These are phyloP conservation scores for Schoenoplectus tabernaemontani DNA, from an alignment of 202 grass and related monocot genomes.

Conservation along the genomic window DNA sequence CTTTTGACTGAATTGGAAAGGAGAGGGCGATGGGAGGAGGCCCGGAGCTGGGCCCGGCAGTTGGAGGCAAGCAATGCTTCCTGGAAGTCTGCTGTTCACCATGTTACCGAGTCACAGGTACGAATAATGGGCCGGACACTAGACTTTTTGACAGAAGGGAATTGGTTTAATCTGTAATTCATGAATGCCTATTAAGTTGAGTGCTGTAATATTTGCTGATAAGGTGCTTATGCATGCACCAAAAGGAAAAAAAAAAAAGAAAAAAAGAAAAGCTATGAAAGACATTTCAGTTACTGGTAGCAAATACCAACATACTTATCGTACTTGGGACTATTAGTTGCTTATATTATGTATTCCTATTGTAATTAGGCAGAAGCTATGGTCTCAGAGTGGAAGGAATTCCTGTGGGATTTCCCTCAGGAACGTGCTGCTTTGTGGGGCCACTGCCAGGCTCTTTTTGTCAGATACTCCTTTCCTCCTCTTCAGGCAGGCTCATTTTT, in stretches of 20 bases:
- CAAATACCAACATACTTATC: not conserved
- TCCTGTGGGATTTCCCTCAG: slow-evolving; percentile 95
- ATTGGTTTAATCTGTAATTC: not conserved
- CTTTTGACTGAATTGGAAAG: slow-evolving; percentile 74
- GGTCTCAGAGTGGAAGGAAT: slow-evolving; percentile 98
- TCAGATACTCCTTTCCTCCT: slow-evolving; percentile 73
- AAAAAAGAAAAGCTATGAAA: not conserved
- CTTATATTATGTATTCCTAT: not conserved
- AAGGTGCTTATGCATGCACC: not conserved
- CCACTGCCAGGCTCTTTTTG: slow-evolving; percentile 85
- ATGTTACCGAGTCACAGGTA: slow-evolving; percentile 98
- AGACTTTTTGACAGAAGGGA: not conserved
- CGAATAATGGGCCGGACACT: not conserved
- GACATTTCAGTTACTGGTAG: not conserved
- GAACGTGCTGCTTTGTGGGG: slow-evolving; percentile 96
- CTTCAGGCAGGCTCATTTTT: slow-evolving; percentile 91
- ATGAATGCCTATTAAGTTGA: not conserved
- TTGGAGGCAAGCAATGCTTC: slow-evolving; percentile 58
- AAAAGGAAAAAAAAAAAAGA: not conserved
- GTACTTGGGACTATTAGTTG: not conserved
- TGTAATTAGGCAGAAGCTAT: slow-evolving; percentile 83
- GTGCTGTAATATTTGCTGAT: not conserved
- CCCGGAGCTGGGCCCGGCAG: slow-evolving; percentile 82
- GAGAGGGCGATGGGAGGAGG: slow-evolving; percentile 73
- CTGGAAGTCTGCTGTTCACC: slow-evolving; percentile 80